A percentile compares a stretch with the other conserved stretches of the same genome.
phyloP scores from a whole-genome alignment of 306 rosid genomes.

The Prunus kanzakura region DNA sequence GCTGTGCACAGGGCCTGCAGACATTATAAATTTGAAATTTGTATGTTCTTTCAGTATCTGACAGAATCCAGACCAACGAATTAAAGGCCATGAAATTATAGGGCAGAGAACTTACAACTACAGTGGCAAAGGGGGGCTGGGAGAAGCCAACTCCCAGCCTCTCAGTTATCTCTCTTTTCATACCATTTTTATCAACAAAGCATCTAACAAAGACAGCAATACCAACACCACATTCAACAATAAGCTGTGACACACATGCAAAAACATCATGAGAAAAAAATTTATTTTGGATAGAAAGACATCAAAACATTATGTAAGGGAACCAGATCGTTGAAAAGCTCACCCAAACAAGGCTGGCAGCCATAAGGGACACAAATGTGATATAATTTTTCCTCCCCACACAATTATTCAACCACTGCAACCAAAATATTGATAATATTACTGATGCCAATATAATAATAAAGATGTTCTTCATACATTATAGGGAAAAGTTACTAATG shows the following conservation, averaged over 20 bases:
- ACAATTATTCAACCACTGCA: slow-evolving; percentile 89
- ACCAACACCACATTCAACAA: slow-evolving; percentile 75
- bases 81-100: background rate
- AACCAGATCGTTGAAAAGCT: slow-evolving; percentile 15
- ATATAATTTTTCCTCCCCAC: slow-evolving; percentile 80
- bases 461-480: background rate
- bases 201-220: slow-evolving; percentile 74
- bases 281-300: background rate
- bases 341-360: slow-evolving; percentile 77
- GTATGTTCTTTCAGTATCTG: background rate
- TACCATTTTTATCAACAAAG: slow-evolving; percentile 68
- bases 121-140: slow-evolving; percentile 58
- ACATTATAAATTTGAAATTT: background rate
- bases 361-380: slow-evolving; percentile 80
- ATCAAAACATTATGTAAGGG: background rate
- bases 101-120: slow-evolving; percentile 52
- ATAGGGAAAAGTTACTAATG: background rate
- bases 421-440: slow-evolving; percentile 18
- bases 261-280: background rate
- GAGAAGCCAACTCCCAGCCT: slow-evolving; percentile 82
- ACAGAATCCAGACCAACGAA: background rate
- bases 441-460: slow-evolving; percentile 1
- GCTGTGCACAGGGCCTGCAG: slow-evolving; percentile 76
- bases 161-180: slow-evolving; percentile 57
- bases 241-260: slow-evolving; percentile 45